Percentiles rank a stretch among this genome's conserved stretches.
Conservation (phyloP, 2,329 filamentous ascomycete genomes). For the Arthrocladium fulminans region DNA sequence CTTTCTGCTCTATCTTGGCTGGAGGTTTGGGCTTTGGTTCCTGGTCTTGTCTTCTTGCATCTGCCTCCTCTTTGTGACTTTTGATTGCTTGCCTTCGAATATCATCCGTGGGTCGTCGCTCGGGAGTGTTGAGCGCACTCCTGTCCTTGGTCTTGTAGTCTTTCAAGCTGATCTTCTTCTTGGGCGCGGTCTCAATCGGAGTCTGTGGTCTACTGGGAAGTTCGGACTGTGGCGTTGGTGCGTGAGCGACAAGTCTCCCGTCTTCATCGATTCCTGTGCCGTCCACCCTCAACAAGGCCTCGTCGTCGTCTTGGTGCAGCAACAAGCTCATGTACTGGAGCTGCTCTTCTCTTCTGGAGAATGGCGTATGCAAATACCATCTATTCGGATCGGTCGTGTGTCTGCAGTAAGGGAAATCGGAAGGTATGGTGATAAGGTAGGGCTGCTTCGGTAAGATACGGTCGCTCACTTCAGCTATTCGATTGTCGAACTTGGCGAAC, state of each 20-base stretch:
- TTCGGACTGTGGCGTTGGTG: conserved; percentile 30
- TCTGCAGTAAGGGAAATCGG: conserved; percentile 38
- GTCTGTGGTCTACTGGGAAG: conserved; percentile 32
- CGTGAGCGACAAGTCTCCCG: conserved; percentile 36
- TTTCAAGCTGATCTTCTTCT: conserved; percentile 55
- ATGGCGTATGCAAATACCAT: conserved; percentile 45
- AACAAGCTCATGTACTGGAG: conserved; percentile 56
- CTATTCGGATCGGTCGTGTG: conserved; percentile 35
- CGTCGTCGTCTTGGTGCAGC: conserved; percentile 48
- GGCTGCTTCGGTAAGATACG: conserved; percentile 37
- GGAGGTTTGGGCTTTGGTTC: not conserved
- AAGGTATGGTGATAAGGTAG: conserved; percentile 39
- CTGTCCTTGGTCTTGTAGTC: conserved; percentile 52
- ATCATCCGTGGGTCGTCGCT: conserved; percentile 1
- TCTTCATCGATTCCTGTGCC: conserved; percentile 46
- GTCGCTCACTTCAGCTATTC: conserved; percentile 33
- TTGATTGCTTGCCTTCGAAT: conserved; percentile 9
- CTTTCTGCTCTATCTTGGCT: not conserved
- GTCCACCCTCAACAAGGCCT: conserved; percentile 40
- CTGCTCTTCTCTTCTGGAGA: conserved; percentile 46
- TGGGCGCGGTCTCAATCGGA: conserved; percentile 33
- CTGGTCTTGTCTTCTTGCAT: conserved; percentile 4
- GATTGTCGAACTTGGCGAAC: conserved; percentile 19
- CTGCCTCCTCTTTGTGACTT: conserved; percentile 8
- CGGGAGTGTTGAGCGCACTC: conserved; percentile 21